phyloP scores from a whole-genome alignment of 192 early-diverging fungal genomes.

The Podochytrium sp. region DNA sequence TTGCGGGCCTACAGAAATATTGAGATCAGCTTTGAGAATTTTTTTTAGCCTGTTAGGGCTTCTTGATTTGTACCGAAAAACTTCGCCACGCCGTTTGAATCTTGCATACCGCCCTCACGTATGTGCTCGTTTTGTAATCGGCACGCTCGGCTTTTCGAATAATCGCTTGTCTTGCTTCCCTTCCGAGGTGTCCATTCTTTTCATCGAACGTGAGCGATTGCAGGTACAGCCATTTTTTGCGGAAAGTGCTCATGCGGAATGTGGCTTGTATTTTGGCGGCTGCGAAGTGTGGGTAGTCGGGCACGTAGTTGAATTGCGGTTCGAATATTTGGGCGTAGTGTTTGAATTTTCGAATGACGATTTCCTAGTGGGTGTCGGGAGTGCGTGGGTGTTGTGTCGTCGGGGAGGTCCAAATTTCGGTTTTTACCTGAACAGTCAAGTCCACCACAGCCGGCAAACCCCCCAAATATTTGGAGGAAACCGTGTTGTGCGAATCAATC shows the following conservation, averaged over 20 bases:
- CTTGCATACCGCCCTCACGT: conserved; percentile 46
- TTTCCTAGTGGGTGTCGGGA: conserved; percentile 43
- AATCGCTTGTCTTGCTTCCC: conserved; percentile 42
- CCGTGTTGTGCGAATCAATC: conserved; percentile 34
- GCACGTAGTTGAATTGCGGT: conserved; percentile 31
- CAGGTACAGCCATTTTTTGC: conserved; percentile 36
- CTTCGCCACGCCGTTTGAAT: conserved; percentile 56
- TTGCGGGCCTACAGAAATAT: conserved; percentile 24
- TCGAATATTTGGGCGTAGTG: conserved; percentile 48
- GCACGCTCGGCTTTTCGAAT: conserved; percentile 35
- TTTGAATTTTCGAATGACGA: conserved; percentile 46
- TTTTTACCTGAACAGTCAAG: conserved; percentile 45
- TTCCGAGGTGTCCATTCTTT: conserved; percentile 6
- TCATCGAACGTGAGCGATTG: conserved; percentile 37
- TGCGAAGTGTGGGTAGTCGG: conserved; percentile 57
- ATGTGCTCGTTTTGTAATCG: conserved; percentile 29
- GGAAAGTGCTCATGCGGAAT: conserved; percentile 47
- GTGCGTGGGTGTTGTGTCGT: neutral
- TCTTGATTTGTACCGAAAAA: conserved; percentile 42
- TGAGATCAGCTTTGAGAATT: neutral
- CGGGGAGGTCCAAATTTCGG: neutral
- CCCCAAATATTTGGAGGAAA: neutral
- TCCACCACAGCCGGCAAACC: conserved; percentile 43
- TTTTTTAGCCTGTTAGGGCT: neutral
- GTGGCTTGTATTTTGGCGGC: conserved; percentile 55